These are phyloP conservation scores for Talaromyces sp. DNA, from an alignment of 2,329 filamentous ascomycete genomes.

Conservation along the genomic window DNA sequence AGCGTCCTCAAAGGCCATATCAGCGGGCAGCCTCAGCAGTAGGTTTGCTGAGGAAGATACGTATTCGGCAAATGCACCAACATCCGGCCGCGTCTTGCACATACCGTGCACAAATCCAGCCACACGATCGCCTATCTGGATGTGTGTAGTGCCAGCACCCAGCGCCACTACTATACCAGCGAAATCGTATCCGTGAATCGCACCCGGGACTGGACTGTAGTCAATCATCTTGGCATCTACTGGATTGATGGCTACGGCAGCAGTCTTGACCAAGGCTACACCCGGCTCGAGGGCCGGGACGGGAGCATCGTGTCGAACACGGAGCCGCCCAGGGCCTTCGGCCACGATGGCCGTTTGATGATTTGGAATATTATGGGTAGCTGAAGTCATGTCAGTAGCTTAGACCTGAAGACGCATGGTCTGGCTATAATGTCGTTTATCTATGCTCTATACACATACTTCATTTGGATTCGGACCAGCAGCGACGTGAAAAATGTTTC, in stretches of 20 bases:
- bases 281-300: background rate
- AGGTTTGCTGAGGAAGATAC: slow-evolving; percentile 28
- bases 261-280: slow-evolving; percentile 22
- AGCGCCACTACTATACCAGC: slow-evolving; percentile 31
- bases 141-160: slow-evolving; percentile 28
- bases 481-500: no score
- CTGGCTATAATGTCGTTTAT: background rate
- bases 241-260: slow-evolving; percentile 35
- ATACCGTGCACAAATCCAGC: slow-evolving; percentile 31
- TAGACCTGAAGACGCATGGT: background rate
- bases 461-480: no score
- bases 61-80: slow-evolving; percentile 40
- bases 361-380: background rate
- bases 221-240: slow-evolving; percentile 29
- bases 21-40: slow-evolving; percentile 30
- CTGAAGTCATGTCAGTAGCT: background rate
- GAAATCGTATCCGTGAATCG: slow-evolving; percentile 32
- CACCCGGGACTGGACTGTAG: slow-evolving; percentile 25
- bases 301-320: background rate
- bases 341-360: background rate
- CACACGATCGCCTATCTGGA: slow-evolving; percentile 33
- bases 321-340: background rate
- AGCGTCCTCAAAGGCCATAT: slow-evolving; percentile 31
- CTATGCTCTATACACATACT: background rate
- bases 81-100: slow-evolving; percentile 25